Evolutionary conservation across 140 eudicot species (phyloP).

Genomic region (Bidens hawaiensis): DNA sequence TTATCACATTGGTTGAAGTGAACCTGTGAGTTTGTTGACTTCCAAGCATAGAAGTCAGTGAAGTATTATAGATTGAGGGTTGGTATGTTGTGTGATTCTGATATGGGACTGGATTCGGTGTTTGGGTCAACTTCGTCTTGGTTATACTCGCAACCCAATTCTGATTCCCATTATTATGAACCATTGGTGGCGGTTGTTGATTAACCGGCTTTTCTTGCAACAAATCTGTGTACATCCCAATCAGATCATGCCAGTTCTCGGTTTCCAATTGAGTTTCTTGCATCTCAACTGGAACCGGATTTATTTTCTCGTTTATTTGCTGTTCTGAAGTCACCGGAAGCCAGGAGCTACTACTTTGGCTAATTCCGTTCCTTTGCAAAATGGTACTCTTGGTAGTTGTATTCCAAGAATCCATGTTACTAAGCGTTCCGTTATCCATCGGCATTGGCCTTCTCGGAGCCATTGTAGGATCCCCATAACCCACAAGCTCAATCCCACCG

Average conservation of each 20-base stretch:
- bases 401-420: slow-evolving; percentile 16
- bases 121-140: slow-evolving; percentile 3
- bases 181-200: slow-evolving; percentile 11
- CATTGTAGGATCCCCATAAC: slow-evolving; percentile 5
- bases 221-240: slow-evolving; percentile 45
- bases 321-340: slow-evolving; percentile 33
- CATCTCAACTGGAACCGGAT: slow-evolving; percentile 13
- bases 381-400: neutral
- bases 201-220: slow-evolving; percentile 22
- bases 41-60: slow-evolving; percentile 17
- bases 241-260: slow-evolving; percentile 51
- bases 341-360: slow-evolving; percentile 23
- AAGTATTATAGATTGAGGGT: slow-evolving; percentile 4
- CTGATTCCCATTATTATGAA: slow-evolving; percentile 13
- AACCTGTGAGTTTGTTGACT: slow-evolving; percentile 27
- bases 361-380: slow-evolving; percentile 16
- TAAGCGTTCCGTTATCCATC: neutral
- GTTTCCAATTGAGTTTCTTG: slow-evolving; percentile 26
- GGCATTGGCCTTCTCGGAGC: slow-evolving; percentile 1
- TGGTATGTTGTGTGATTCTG: slow-evolving; percentile 10
- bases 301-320: slow-evolving; percentile 19
- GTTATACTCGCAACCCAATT: neutral
- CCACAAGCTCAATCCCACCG: slow-evolving; percentile 7
- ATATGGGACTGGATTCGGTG: neutral
- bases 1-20: slow-evolving; percentile 13